phyloP scores from a whole-genome alignment of 257 asterid species.

The Penstemon newberryi region DNA sequence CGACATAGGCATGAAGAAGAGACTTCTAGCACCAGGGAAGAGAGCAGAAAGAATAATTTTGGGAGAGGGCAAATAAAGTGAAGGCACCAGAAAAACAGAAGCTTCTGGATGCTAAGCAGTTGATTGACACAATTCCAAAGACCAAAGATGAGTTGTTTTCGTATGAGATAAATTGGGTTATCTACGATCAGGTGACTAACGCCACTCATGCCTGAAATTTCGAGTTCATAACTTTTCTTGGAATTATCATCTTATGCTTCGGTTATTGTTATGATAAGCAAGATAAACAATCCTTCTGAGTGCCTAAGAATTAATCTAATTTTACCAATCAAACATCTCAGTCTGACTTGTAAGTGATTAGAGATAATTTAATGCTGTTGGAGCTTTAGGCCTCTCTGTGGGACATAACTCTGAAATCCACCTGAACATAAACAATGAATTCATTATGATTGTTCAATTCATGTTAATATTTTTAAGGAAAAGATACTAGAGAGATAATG shows the following conservation, averaged over 20 bases:
- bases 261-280: neutral
- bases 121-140: conserved; percentile 96
- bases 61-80: conserved; percentile 57
- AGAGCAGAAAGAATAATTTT: conserved; percentile 52
- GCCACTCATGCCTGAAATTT: conserved; percentile 21
- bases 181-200: conserved; percentile 77
- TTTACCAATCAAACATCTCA: neutral
- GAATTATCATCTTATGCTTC: neutral
- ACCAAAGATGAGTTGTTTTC: conserved; percentile 94
- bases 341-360: neutral
- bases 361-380: neutral
- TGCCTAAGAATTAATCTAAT: neutral
- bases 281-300: conserved; percentile 2
- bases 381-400: neutral
- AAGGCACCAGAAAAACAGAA: conserved; percentile 74
- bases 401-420: neutral
- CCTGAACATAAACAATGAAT: neutral
- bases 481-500: neutral
- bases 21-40: conserved; percentile 48
- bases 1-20: conserved; percentile 71
- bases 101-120: conserved; percentile 89
- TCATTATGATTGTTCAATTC: neutral
- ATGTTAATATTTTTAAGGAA: neutral
- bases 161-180: conserved; percentile 79
- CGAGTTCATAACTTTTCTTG: conserved; percentile 17